Conservation (phyloP, 139 green algal species). For the Coelastrella sp. region DNA sequence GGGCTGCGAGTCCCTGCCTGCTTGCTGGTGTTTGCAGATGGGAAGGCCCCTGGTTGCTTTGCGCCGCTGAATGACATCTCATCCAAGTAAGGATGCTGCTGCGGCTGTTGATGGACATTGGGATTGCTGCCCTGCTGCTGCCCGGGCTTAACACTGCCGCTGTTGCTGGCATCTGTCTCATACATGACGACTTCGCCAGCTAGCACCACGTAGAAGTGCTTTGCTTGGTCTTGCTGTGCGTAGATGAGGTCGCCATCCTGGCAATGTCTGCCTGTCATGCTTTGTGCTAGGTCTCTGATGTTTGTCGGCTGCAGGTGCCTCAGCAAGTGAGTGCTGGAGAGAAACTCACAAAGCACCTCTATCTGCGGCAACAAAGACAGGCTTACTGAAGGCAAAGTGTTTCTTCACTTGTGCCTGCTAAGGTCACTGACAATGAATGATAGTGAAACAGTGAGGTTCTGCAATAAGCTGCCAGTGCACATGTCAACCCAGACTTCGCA, state of each 20-base stretch:
- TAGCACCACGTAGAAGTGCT: slow-evolving; percentile 26
- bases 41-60: background rate
- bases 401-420: too few relatives aligned
- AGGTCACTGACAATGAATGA: too few relatives aligned
- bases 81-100: too few relatives aligned
- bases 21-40: background rate
- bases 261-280: slow-evolving; percentile 1
- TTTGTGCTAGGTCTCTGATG: slow-evolving; percentile 30
- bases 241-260: slow-evolving; percentile 13
- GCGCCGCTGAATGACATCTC: too few relatives aligned
- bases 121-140: background rate
- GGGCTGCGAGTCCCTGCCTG: background rate
- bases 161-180: background rate
- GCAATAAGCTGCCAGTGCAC: too few relatives aligned
- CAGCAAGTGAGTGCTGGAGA: slow-evolving; percentile 37
- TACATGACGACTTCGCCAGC: slow-evolving; percentile 31
- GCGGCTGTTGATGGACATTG: too few relatives aligned
- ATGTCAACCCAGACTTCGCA: too few relatives aligned
- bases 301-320: slow-evolving; percentile 43
- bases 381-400: background rate
- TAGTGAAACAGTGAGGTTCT: too few relatives aligned
- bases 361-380: too few relatives aligned
- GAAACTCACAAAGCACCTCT: slow-evolving; percentile 18
- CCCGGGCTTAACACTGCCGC: background rate
- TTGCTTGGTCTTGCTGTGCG: background rate